Evolutionary conservation across 495 filamentous ascomycete species (phyloP), one percentile per base, ranked within the genome.

Genomic region (Aspergillus heteromorphus): DNA sequence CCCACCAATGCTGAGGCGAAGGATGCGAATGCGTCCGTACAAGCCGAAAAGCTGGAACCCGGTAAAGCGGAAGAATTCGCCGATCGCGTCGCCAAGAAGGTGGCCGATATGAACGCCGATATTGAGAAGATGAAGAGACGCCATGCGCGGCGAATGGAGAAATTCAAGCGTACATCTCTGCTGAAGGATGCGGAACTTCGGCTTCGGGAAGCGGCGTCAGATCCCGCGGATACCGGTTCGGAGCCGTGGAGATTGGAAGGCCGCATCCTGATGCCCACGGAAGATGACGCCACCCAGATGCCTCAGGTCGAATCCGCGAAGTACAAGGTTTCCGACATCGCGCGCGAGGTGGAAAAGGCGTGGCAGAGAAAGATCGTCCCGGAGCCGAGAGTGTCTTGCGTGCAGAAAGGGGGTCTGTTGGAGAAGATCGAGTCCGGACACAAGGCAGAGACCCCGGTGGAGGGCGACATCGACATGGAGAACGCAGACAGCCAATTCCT

Each of bases 41-140:
- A 82, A 41, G 78, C 80, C 5, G 79, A 83, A 25, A 83, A 81
- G 58, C 65, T 93, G 56, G 84, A 86, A 40, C 72, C 80, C 2
- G 83, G 73, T 21, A 80, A 89, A 58, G 84, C 85, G 10, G 83
- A 86, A 45, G 84, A 91, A 59, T 95, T 97, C 63, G 83, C 84
- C 21, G 83, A 86, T 53, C 81, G 89, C 25, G 87, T 87, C 5
- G 71, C 76, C 34, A 81, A 83, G 25, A 84, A 83, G 56, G 77
- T 88, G 2, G 74, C 73, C 1, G 77, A 87, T 30, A 83, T 84
- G 54, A 81, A 84, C 36, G 82, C 82, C 5, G 91, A 96, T 66
- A 89, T 97, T 41, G 84, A 91, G 58, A 79, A 83, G 49, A 77
- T 98, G 77, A 92, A 87, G 72, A 78, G 76, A 11, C 79, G 87